Conservation (phyloP, 176 grass and related monocot species). For the Secale cereale region DNA sequence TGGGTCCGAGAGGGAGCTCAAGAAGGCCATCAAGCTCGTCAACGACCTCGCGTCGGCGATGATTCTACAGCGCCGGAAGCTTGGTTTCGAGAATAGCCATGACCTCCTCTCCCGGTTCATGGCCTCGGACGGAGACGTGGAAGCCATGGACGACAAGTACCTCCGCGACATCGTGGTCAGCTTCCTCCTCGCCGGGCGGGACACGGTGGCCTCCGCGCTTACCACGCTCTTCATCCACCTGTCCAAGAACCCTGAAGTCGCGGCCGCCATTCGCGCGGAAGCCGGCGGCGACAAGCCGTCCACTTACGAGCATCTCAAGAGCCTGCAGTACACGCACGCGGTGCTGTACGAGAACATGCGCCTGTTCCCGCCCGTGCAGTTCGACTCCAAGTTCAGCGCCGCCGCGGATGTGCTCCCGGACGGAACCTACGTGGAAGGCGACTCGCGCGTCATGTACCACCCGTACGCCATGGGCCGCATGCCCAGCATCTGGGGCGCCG, state of each 20-base stretch:
- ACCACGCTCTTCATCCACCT: constrained; percentile 61
- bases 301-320: background rate
- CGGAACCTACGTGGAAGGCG: constrained; percentile 42
- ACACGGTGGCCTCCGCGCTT: constrained; percentile 58
- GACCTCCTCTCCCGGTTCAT: constrained; percentile 61
- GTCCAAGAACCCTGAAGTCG: background rate
- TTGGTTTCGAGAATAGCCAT: background rate
- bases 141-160: constrained; percentile 33
- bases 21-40: constrained; percentile 37
- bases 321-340: constrained; percentile 33
- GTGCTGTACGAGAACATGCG: constrained; percentile 60
- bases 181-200: constrained; percentile 61
- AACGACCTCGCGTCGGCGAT: background rate
- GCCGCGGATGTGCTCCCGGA: constrained; percentile 60
- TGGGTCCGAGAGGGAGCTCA: constrained; percentile 48
- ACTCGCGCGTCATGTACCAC: constrained; percentile 57
- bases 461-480: constrained; percentile 79
- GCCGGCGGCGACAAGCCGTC: background rate
- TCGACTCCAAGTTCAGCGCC: constrained; percentile 58
- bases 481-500: constrained; percentile 50
- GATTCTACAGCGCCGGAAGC: constrained; percentile 6
- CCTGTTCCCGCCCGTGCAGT: constrained; percentile 57
- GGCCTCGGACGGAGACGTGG: constrained; percentile 31
- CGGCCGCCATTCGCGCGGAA: background rate
- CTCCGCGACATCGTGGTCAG: constrained; percentile 62